Base-by-base conservation (phyloP, 345 rosid species). In the Dipteronia dyeriana region DNA sequence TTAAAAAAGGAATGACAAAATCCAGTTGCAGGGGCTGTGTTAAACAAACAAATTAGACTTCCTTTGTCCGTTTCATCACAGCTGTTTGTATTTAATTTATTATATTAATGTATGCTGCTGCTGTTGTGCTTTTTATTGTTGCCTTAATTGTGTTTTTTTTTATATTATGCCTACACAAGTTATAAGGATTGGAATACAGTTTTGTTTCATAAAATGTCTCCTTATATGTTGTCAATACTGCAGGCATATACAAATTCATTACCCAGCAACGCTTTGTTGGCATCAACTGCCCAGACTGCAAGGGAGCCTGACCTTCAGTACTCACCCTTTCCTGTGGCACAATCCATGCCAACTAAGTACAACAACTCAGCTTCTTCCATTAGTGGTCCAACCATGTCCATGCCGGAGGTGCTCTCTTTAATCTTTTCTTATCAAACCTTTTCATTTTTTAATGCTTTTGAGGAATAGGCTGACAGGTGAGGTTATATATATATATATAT, bases 251-350 rank as follows among this genome's bases (percentile, higher is more conserved):
- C 93, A 59, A 88, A 88, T 84, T 83, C 97, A n/a, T 79, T 92
- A 83, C 96, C 97, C 66, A 87, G 86, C 82, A 87, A 86, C 82
- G 78, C 88, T 26, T 85, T 93, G 79, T 73, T 96, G 89, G 85
- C 94, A 53, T 89, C 97, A 79, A 82, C 87, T 79, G 89, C 82
- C 70, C 99, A 91, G 83, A 79, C 84, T 60, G 97, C 79, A 10
- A 88, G 97, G 87, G 98, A 93, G 80, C 88, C 88, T 74, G 99
- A 96, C 49, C 87, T 90, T 66, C 89, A 90, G 78, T 94, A 91
- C 78, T 92, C 97, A 53, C 91, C 98, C 11, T 91, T 96, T 77
- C 87, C 94, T 3, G 82, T 83, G 75, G 76, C 91, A 53, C 97
- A 93, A 80, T 85, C 92, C 26, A 81, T 86, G 90, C 89, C 95